phyloP scores from a whole-genome alignment of 2,329 filamentous ascomycete species.

The Grosmannia penicillata region DNA sequence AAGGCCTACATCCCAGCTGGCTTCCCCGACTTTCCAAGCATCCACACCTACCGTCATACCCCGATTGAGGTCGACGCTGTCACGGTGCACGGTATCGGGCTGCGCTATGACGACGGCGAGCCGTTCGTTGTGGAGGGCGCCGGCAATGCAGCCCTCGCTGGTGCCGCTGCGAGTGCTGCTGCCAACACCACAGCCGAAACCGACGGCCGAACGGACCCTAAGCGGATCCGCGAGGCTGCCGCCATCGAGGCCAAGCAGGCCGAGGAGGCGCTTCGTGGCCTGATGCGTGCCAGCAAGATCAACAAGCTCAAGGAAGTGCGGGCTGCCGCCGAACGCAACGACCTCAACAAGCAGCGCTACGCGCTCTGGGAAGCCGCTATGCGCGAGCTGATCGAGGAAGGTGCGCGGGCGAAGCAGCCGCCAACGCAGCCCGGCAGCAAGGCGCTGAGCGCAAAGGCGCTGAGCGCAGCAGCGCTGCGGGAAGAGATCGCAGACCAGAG shows the following conservation, averaged over 20 bases:
- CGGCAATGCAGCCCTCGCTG: conserved; percentile 2
- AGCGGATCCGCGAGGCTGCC: conserved; percentile 44
- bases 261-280: conserved; percentile 43
- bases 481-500: conserved; percentile 45
- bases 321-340: conserved; percentile 36
- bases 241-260: conserved; percentile 45
- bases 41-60: conserved; percentile 48
- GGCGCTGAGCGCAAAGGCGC: background rate
- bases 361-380: conserved; percentile 47
- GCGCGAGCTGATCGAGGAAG: conserved; percentile 34
- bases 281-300: conserved; percentile 48
- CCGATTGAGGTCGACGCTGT: conserved; percentile 25
- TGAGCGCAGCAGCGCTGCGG: conserved; percentile 12
- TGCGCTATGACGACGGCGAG: conserved; percentile 16
- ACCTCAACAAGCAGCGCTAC: conserved; percentile 38
- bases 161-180: background rate
- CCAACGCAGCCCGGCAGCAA: background rate
- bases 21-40: conserved; percentile 48
- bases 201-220: conserved; percentile 28
- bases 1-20: conserved; percentile 41
- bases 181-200: conserved; percentile 5
- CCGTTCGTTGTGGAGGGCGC: conserved; percentile 7
- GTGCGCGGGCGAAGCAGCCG: conserved; percentile 11
- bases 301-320: conserved; percentile 51
- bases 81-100: conserved; percentile 14